Evolutionary conservation across 352 stramenopile genomes (phyloP), one percentile per base, ranked within the genome.

Genomic region (Globisporangium acanthophoron): DNA sequence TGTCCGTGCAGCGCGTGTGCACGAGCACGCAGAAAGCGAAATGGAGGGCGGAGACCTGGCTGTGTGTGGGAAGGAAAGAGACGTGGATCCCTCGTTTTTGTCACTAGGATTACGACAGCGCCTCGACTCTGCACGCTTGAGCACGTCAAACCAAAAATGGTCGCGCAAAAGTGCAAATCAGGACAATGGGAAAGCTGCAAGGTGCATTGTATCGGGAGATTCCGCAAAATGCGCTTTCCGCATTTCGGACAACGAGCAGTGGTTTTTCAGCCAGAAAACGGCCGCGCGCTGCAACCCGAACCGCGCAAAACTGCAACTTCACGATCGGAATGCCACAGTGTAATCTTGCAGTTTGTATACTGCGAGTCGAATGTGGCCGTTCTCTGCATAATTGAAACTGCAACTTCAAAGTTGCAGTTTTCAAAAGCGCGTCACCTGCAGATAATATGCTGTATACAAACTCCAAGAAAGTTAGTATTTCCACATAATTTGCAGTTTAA

Each of bases 371-470:
- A 47, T 24, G 21, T n/a, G 41, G 6, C 12, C 20, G 6, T 21
- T 47, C 20, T 47, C 41, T 47, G 41, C 41, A 12, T 5, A 43
- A 24, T 24, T 24, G 21, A 24, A 47, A 47, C 41, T 47, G 41
- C 41, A 47, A 47, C 41, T 47, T 47, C 11, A 6, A 47, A 47
- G 41, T 47, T 47, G 41, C 41, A 47, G 41, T 24, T 47, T 47
- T n/a, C 33, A 37, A 37, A 37, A 21, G 3, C 41, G 41, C 41
- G 41, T n/a, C 41, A 47, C 41, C 13, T 43, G 37, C 37, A 43
- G n/a, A 1, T 27, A 21, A 21, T 47, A 15, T 47, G 12, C 20
- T 12, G 33, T 3, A 37, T 37, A 37, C 33, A 37, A 37, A 37
- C 9, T 7, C 9, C 3, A 37, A 37, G 33, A 47, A 47, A 47